Conservation (phyloP, 352 stramenopile species). For the Aphanomyces invadans region DNA sequence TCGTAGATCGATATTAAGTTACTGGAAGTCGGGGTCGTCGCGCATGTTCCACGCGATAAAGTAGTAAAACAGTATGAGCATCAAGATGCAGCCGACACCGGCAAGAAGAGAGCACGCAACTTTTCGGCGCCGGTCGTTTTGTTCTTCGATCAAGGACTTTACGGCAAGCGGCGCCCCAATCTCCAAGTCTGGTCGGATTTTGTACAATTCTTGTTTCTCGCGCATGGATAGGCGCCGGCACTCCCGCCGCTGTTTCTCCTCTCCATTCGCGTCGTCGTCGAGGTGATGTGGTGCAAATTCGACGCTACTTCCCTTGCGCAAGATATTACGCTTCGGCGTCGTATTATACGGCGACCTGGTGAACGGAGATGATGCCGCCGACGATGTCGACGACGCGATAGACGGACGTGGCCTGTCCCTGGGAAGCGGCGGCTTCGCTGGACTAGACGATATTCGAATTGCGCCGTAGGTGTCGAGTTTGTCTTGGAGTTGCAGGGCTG, state of each 20-base stretch:
- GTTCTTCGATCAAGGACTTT: conserved; percentile 8
- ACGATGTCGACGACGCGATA: background rate
- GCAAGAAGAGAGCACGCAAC: conserved; percentile 13
- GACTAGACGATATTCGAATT: background rate
- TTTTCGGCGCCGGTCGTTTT: background rate
- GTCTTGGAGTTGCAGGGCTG: background rate
- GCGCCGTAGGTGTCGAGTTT: conserved; percentile 15
- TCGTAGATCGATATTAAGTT: conserved; percentile 3
- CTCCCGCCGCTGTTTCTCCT: background rate
- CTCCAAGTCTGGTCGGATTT: conserved; percentile 69
- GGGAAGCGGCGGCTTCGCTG: background rate
- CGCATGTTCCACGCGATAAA: conserved; percentile 22
- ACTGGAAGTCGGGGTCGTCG: conserved; percentile 5
- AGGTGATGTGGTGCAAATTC: conserved; percentile 15
- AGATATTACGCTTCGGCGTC: conserved; percentile 1
- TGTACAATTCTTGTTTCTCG: conserved; percentile 79
- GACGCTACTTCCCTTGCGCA: conserved; percentile 21
- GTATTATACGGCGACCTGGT: conserved; percentile 13
- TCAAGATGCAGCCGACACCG: conserved; percentile 6
- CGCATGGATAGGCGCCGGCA: conserved; percentile 58
- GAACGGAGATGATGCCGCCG: background rate
- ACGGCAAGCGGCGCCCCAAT: conserved; percentile 32
- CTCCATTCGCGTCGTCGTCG: background rate
- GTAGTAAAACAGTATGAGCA: conserved; percentile 21
- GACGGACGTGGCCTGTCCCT: background rate